These are phyloP conservation scores for Calvatia gigantea DNA, from an alignment of 768 basidiomycete genomes.

Conservation along the genomic window DNA sequence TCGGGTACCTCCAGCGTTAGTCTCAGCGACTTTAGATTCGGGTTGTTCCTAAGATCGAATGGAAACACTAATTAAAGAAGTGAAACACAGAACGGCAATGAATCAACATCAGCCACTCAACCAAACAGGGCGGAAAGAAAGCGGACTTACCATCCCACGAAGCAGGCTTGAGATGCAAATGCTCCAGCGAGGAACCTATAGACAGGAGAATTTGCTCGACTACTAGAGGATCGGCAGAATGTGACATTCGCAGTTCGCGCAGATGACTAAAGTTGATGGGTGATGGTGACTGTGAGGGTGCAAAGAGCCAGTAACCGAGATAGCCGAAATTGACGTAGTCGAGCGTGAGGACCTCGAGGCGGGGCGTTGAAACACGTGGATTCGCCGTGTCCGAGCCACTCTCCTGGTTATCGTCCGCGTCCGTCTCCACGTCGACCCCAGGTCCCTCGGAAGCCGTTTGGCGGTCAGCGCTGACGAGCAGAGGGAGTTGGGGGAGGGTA, in stretches of 20 bases:
- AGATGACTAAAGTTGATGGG: slow-evolving; percentile 32
- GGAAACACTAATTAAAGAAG: slow-evolving; percentile 24
- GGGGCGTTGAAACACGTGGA: slow-evolving; percentile 14
- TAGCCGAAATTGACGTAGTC: slow-evolving; percentile 35
- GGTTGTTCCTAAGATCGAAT: slow-evolving; percentile 32
- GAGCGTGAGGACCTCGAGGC: slow-evolving; percentile 36
- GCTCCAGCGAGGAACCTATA: slow-evolving; percentile 34
- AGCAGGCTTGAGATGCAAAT: slow-evolving; percentile 42
- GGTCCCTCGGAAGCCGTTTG: slow-evolving; percentile 8
- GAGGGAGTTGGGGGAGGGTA: not conserved
- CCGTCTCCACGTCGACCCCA: not conserved
- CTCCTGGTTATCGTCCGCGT: slow-evolving; percentile 3
- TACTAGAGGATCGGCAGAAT: slow-evolving; percentile 33
- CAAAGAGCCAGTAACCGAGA: slow-evolving; percentile 36
- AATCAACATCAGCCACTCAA: not conserved
- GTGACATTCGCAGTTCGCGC: slow-evolving; percentile 39
- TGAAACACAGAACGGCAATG: not conserved
- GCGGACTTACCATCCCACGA: slow-evolving; percentile 33
- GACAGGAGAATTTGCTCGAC: slow-evolving; percentile 32
- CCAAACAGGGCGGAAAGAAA: not conserved
- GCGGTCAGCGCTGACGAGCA: not conserved
- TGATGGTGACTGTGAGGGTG: slow-evolving; percentile 19
- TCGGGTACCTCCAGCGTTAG: slow-evolving; percentile 38
- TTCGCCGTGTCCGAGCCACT: slow-evolving; percentile 8
- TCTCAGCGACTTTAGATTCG: slow-evolving; percentile 33